Conservation (phyloP, 495 filamentous ascomycete species). For the Hypomontagnella submonticulosa region DNA sequence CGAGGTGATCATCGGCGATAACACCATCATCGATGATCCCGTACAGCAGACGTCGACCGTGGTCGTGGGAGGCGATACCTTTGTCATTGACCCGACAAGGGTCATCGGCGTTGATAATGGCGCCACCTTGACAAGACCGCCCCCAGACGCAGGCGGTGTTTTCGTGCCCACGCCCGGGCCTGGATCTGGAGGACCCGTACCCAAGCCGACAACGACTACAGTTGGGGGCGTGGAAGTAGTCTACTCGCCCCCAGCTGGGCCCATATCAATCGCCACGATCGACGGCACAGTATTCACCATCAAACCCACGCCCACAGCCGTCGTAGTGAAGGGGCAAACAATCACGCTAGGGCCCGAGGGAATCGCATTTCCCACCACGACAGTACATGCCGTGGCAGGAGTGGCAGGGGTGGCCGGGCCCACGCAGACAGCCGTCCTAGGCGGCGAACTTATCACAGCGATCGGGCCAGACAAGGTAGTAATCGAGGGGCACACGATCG, state of each 20-base stretch:
- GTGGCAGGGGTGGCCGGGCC: slow-evolving; percentile 42
- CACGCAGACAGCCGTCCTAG: slow-evolving; percentile 57
- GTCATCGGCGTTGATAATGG: slow-evolving; percentile 51
- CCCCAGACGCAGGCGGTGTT: slow-evolving; percentile 34
- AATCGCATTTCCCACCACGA: slow-evolving; percentile 50
- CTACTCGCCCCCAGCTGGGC: slow-evolving; percentile 47
- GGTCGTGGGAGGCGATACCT: slow-evolving; percentile 54
- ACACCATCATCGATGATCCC: slow-evolving; percentile 55
- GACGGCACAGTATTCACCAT: slow-evolving; percentile 59
- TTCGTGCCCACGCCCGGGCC: slow-evolving; percentile 9
- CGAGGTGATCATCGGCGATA: slow-evolving; percentile 55
- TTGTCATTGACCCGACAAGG: slow-evolving; percentile 54
- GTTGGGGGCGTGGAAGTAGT: slow-evolving; percentile 56
- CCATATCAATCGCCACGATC: slow-evolving; percentile 51
- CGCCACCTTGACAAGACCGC: slow-evolving; percentile 52
- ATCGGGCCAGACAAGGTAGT: slow-evolving; percentile 57
- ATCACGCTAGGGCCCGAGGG: slow-evolving; percentile 60
- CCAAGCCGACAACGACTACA: slow-evolving; percentile 51
- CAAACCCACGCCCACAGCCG: slow-evolving; percentile 46
- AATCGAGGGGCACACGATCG: slow-evolving; percentile 57
- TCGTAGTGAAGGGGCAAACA: slow-evolving; percentile 55
- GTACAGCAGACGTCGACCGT: slow-evolving; percentile 50
- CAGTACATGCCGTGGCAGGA: slow-evolving; percentile 46
- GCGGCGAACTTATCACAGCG: slow-evolving; percentile 58
- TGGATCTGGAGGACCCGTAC: slow-evolving; percentile 12